These are phyloP conservation scores for Trichoderma reesei DNA, from an alignment of 495 filamentous ascomycete species.

Conservation along the genomic window DNA sequence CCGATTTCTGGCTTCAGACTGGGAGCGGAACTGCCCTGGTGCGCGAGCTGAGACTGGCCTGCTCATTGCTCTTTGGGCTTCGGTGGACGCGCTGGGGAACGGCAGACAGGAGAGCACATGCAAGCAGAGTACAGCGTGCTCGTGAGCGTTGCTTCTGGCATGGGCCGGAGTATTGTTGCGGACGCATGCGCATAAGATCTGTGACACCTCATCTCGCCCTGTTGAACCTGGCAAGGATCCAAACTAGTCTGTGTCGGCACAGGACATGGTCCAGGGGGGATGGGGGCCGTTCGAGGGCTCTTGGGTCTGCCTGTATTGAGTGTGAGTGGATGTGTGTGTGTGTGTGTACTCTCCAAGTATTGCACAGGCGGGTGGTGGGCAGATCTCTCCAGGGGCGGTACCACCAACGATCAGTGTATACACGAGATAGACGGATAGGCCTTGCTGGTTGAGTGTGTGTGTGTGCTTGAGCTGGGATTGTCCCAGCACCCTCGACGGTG, in stretches of 20 bases:
- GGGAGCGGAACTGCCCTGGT: neutral
- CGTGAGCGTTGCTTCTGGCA: neutral
- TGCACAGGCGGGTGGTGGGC: neutral
- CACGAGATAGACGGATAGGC: neutral
- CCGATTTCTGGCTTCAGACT: neutral
- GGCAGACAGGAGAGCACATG: neutral
- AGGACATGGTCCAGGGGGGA: neutral
- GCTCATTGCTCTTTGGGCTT: neutral
- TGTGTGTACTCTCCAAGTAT: no score
- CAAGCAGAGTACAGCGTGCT: neutral
- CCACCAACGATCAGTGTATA: neutral
- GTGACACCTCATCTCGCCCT: conserved; percentile 11
- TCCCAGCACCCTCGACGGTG: neutral
- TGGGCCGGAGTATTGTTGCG: conserved; percentile 3
- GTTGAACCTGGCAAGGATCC: conserved; percentile 2
- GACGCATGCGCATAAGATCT: conserved; percentile 11
- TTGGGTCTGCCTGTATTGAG: neutral
- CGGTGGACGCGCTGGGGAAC: neutral
- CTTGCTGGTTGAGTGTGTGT: no score
- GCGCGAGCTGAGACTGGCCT: neutral
- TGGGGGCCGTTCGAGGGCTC: neutral
- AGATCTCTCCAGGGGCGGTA: neutral
- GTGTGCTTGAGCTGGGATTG: neutral
- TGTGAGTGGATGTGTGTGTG: no score
- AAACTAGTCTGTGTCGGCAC: conserved; percentile 2